phyloP scores from a whole-genome alignment of 805 yeast species.

The Candida chauliodis region DNA sequence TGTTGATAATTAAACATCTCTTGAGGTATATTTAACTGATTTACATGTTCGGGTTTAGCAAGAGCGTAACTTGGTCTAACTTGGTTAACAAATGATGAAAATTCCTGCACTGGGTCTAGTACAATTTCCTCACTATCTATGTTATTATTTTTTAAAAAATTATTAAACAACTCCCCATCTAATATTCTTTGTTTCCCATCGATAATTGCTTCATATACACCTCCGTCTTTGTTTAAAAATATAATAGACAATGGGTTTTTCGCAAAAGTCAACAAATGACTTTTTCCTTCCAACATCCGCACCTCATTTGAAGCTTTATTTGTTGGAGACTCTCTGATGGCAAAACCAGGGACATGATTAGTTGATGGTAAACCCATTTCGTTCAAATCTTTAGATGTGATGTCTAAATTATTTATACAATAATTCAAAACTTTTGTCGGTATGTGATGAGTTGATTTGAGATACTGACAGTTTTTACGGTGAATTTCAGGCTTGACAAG shows the following conservation, averaged over 20 bases:
- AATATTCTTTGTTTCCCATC: conserved; percentile 25
- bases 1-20: conserved; percentile 25
- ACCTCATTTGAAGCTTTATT: conserved; percentile 30
- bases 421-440: conserved; percentile 15
- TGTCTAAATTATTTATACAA: conserved; percentile 16
- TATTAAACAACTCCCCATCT: conserved; percentile 30
- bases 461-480: conserved; percentile 19
- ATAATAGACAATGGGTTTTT: conserved; percentile 36
- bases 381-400: conserved; percentile 16
- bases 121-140: conserved; percentile 15
- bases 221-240: conserved; percentile 32
- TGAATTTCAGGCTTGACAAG: conserved; percentile 16
- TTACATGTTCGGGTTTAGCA: conserved; percentile 14
- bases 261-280: conserved; percentile 36
- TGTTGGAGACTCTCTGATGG: conserved; percentile 24
- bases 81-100: conserved; percentile 16
- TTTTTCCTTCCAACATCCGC: conserved; percentile 38
- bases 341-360: conserved; percentile 39
- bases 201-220: conserved; percentile 30
- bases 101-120: conserved; percentile 31
- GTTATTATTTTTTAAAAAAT: conserved; percentile 20
- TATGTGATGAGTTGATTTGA: conserved; percentile 17
- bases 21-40: conserved; percentile 21
- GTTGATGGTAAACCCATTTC: conserved; percentile 19
- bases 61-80: conserved; percentile 21